Evolutionary conservation across 495 filamentous ascomycete species (phyloP).

Genomic region (Letharia lupina): DNA sequence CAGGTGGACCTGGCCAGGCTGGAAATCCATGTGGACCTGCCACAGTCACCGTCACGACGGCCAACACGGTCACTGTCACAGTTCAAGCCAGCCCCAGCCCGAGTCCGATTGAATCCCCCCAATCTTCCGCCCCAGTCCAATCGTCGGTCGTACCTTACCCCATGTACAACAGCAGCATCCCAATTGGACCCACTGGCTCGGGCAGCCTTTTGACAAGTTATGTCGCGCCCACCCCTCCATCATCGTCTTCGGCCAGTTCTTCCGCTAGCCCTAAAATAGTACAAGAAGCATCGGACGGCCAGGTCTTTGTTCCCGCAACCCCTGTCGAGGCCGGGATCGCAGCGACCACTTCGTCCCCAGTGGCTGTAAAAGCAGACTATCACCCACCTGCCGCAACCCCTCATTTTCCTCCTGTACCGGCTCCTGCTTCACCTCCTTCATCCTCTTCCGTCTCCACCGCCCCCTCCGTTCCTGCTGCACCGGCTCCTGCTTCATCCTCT

Average conservation of each 20-base stretch:
- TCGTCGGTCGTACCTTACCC: constrained; percentile 4
- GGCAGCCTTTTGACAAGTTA: neutral
- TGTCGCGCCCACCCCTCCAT: neutral
- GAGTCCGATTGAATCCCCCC: neutral
- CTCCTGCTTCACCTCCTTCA: neutral
- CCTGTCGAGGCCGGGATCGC: neutral
- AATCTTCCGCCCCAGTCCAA: constrained; percentile 1
- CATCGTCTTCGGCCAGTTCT: constrained; percentile 1
- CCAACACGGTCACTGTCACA: constrained; percentile 26
- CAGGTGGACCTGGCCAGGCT: constrained; percentile 10
- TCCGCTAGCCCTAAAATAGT: neutral
- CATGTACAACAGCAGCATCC: constrained; percentile 9
- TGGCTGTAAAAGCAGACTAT: constrained; percentile 7
- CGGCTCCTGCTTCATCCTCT: neutral
- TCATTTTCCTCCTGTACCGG: neutral
- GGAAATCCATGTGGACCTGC: constrained; percentile 23
- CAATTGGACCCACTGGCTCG: constrained; percentile 9
- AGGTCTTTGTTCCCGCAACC: neutral
- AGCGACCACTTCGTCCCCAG: constrained; percentile 1
- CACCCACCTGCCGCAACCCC: neutral
- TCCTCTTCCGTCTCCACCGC: neutral
- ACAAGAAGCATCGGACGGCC: neutral
- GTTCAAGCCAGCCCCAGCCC: constrained; percentile 15
- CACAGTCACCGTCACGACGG: constrained; percentile 25
- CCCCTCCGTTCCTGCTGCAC: neutral